Percentiles rank a stretch among this genome's conserved stretches.
These are phyloP conservation scores for Dalbergia cochinchinensis DNA, from an alignment of 306 rosid genomes.

Conservation along the genomic window DNA sequence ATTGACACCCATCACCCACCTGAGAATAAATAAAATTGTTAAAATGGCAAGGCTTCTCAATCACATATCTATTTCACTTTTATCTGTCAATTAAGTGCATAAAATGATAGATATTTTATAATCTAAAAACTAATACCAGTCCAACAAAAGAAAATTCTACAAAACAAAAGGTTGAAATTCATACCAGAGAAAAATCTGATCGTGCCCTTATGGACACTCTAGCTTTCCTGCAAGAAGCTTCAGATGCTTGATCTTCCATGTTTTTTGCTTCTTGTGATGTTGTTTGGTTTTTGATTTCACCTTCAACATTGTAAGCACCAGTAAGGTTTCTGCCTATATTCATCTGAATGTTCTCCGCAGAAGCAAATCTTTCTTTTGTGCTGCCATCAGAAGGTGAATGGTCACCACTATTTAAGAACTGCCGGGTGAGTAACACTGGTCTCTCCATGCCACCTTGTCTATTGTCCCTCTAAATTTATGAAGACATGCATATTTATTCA, in stretches of 20 bases:
- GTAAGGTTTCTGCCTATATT: slow-evolving; percentile 13
- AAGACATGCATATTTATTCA: not conserved
- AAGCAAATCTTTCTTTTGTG: not conserved
- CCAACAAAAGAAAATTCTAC: not conserved
- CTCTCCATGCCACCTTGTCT: slow-evolving; percentile 33
- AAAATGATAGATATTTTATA: not conserved
- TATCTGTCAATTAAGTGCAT: not conserved
- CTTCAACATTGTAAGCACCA: slow-evolving; percentile 6
- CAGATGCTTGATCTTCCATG: slow-evolving; percentile 33
- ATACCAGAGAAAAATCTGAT: slow-evolving; percentile 50
- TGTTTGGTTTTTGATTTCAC: not conserved
- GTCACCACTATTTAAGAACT: slow-evolving; percentile 28
- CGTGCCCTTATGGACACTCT: slow-evolving; percentile 58
- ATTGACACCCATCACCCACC: slow-evolving; percentile 61
- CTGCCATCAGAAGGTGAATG: slow-evolving; percentile 4
- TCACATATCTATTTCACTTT: no score
- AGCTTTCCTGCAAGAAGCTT: slow-evolving; percentile 44
- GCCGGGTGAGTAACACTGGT: slow-evolving; percentile 1
- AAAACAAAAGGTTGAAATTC: slow-evolving; percentile 1
- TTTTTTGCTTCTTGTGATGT: slow-evolving; percentile 30
- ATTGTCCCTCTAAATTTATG: slow-evolving; percentile 37
- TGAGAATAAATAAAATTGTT: slow-evolving; percentile 13
- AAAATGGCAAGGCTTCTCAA: not conserved
- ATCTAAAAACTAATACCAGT: not conserved
- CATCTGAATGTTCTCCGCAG: not conserved